A percentile compares a stretch with the other conserved stretches of the same genome.
Evolutionary conservation across 306 rosid genomes (phyloP).

Genomic region (Rosa persica): DNA sequence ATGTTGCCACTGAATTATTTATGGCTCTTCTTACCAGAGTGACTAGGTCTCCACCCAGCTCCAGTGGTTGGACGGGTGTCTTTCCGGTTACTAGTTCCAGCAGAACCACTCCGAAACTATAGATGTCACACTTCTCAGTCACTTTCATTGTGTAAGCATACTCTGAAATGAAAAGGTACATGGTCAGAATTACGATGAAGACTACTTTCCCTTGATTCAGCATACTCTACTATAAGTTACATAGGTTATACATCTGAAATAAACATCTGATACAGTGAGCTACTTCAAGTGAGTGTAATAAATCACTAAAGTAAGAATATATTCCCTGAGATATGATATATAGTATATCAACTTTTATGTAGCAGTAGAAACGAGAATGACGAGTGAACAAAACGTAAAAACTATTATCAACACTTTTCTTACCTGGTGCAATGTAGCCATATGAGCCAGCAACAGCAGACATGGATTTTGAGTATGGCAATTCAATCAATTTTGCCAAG

Average conservation of each 20-base stretch:
- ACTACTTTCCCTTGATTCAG: background rate
- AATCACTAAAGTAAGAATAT: background rate
- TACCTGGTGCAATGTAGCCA: slow-evolving; percentile 91
- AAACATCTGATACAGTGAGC: background rate
- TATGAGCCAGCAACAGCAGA: slow-evolving; percentile 88
- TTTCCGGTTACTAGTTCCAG: slow-evolving; percentile 65
- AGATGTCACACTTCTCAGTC: slow-evolving; percentile 80
- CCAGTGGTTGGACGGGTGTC: slow-evolving; percentile 77
- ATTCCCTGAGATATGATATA: background rate
- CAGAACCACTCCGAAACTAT: slow-evolving; percentile 80
- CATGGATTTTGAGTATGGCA: slow-evolving; percentile 76
- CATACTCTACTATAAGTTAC: background rate
- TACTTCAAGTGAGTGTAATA: background rate
- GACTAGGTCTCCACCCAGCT: slow-evolving; percentile 77
- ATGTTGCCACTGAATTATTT: slow-evolving; percentile 35
- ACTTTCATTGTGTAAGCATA: slow-evolving; percentile 86
- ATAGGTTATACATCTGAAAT: background rate
- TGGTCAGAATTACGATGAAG: slow-evolving; percentile 13
- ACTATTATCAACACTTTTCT: background rate
- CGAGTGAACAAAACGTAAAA: background rate
- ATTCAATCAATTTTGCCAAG: slow-evolving; percentile 71
- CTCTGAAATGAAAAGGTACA: slow-evolving; percentile 46
- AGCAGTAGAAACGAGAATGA: slow-evolving; percentile 4
- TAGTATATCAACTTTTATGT: background rate
- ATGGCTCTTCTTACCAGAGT: slow-evolving; percentile 63